Conservation (phyloP, 208 protist genomes). For the Wallacemonas rigidus region DNA sequence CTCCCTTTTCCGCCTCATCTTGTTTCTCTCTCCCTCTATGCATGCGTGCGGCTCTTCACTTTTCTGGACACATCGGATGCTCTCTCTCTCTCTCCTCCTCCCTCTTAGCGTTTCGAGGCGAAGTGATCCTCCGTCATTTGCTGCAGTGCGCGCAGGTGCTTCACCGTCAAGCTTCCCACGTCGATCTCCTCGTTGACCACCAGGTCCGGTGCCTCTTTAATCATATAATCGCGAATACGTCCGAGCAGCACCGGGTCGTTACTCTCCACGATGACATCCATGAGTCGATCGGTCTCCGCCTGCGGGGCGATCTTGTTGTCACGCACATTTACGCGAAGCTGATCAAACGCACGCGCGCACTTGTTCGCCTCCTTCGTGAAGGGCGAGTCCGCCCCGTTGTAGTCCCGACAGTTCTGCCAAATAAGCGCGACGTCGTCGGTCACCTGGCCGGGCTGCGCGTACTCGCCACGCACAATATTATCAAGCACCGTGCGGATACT, state of each 20-base stretch:
- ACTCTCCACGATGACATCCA: conserved; percentile 33
- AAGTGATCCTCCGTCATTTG: conserved; percentile 44
- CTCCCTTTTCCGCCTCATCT: no score
- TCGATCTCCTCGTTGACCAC: conserved; percentile 52
- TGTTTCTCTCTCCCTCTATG: background rate
- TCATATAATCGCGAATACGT: conserved; percentile 51
- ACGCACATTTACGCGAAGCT: conserved; percentile 37
- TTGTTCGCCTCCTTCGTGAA: conserved; percentile 45
- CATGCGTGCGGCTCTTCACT: background rate
- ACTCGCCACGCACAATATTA: conserved; percentile 53
- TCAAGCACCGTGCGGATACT: conserved; percentile 69
- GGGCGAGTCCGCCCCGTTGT: conserved; percentile 60
- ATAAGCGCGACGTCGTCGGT: conserved; percentile 70
- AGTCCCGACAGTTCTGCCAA: conserved; percentile 73
- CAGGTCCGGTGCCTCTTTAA: conserved; percentile 45
- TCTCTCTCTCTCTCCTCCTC: background rate
- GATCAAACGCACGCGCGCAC: conserved; percentile 46
- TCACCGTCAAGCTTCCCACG: conserved; percentile 48
- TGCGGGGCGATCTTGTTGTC: conserved; percentile 51
- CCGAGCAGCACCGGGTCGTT: conserved; percentile 41
- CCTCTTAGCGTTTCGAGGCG: conserved; percentile 1
- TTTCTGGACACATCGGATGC: background rate
- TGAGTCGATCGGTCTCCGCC: conserved; percentile 53
- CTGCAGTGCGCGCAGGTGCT: conserved; percentile 59
- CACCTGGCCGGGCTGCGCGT: conserved; percentile 57